Percentiles rank a stretch among this genome's conserved stretches.
Conservation (phyloP, 2,329 filamentous ascomycete genomes). For the Neofusicoccum kwambonambiense region DNA sequence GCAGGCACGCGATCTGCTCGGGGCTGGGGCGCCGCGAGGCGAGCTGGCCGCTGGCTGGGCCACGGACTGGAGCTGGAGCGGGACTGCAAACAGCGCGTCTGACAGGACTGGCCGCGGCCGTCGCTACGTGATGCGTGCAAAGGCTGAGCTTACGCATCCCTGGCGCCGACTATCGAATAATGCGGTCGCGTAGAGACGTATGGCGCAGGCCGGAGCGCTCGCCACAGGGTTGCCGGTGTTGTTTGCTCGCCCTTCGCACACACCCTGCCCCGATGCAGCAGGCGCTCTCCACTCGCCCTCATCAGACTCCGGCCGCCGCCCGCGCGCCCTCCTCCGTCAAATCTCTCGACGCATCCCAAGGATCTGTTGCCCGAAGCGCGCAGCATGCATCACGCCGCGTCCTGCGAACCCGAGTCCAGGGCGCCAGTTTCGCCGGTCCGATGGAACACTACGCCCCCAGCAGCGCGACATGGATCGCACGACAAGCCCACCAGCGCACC, state of each 20-base stretch:
- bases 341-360: slow-evolving; percentile 15
- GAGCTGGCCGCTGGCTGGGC: slow-evolving; percentile 2
- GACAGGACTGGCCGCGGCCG: background rate
- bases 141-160: slow-evolving; percentile 16
- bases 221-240: slow-evolving; percentile 10
- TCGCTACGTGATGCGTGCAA: slow-evolving; percentile 8
- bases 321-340: slow-evolving; percentile 4
- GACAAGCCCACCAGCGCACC: slow-evolving; percentile 10
- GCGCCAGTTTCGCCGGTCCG: slow-evolving; percentile 17
- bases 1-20: slow-evolving; percentile 10
- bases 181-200: slow-evolving; percentile 10
- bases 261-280: slow-evolving; percentile 14
- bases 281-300: slow-evolving; percentile 13
- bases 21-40: background rate
- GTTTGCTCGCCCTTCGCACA: slow-evolving; percentile 4
- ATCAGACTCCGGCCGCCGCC: slow-evolving; percentile 10
- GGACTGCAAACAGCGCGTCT: slow-evolving; percentile 15
- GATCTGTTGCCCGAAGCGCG: slow-evolving; percentile 9
- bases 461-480: slow-evolving; percentile 14
- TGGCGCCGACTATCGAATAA: slow-evolving; percentile 16
- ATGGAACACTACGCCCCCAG: slow-evolving; percentile 17
- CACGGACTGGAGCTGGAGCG: background rate
- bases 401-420: slow-evolving; percentile 14
- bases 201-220: slow-evolving; percentile 10
- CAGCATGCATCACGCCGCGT: slow-evolving; percentile 14